Conservation (phyloP, 805 yeast species). For the Schwanniomyces polymorphus region DNA sequence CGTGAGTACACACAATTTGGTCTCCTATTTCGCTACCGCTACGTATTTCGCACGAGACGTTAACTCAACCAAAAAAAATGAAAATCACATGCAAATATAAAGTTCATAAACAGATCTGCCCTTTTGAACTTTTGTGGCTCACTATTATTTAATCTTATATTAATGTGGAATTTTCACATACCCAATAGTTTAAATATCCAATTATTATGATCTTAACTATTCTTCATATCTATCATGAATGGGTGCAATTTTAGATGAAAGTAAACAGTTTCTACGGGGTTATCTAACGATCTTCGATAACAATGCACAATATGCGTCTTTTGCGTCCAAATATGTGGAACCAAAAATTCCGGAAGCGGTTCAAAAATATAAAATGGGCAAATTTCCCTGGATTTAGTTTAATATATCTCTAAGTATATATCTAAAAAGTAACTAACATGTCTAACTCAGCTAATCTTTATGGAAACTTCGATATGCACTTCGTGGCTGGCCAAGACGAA, state of each 20-base stretch:
- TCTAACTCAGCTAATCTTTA: slow-evolving; percentile 8
- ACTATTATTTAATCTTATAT: no score
- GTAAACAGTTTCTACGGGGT: background rate
- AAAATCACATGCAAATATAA: background rate
- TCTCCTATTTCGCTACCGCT: background rate
- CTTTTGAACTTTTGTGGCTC: no score
- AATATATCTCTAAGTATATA: background rate
- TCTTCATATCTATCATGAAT: background rate
- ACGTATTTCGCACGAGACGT: background rate
- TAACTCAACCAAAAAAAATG: background rate
- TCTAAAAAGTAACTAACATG: background rate
- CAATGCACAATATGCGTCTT: background rate
- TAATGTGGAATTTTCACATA: no score
- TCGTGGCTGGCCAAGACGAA: slow-evolving; percentile 51
- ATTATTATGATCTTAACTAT: no score
- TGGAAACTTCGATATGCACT: slow-evolving; percentile 48
- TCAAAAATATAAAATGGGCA: background rate
- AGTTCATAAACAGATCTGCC: background rate
- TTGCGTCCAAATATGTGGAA: background rate
- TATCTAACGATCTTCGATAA: background rate
- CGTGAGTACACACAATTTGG: no score
- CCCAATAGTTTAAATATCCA: no score
- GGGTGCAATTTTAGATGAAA: background rate
- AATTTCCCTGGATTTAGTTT: background rate
- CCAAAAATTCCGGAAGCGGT: background rate